phyloP scores from a whole-genome alignment of 306 rosid genomes.

The Medicago arabica region DNA sequence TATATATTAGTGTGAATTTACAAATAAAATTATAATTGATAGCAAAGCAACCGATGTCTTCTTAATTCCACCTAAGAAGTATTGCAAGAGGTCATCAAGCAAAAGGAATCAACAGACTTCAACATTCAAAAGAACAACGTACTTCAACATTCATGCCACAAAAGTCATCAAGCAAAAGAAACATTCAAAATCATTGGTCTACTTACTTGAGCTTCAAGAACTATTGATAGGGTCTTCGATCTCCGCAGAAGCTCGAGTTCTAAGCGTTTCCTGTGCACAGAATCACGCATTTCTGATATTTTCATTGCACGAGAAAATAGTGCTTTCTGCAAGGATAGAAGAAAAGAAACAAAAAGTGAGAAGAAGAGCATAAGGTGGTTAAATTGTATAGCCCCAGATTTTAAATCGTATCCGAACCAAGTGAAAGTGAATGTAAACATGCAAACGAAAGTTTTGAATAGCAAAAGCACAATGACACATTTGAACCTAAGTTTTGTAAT shows the following conservation, averaged over 20 bases:
- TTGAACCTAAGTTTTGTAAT: not conserved
- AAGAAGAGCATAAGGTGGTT: slow-evolving; percentile 37
- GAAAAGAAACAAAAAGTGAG: slow-evolving; percentile 15
- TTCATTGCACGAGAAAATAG: slow-evolving; percentile 62
- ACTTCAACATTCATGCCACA: not conserved
- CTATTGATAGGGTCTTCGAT: slow-evolving; percentile 57
- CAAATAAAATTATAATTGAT: slow-evolving; percentile 8
- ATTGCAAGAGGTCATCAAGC: slow-evolving; percentile 5
- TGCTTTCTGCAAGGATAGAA: slow-evolving; percentile 60
- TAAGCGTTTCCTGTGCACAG: slow-evolving; percentile 60
- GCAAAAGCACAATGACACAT: slow-evolving; percentile 13
- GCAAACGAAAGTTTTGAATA: slow-evolving; percentile 27
- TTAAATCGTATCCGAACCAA: slow-evolving; percentile 12
- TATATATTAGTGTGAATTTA: slow-evolving; percentile 15
- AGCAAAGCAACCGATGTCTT: slow-evolving; percentile 6
- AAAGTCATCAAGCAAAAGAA: slow-evolving; percentile 20
- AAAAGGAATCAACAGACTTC: no score
- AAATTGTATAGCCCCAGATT: slow-evolving; percentile 14
- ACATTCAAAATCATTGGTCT: slow-evolving; percentile 15
- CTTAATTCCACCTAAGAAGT: slow-evolving; percentile 25
- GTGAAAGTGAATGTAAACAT: slow-evolving; percentile 10
- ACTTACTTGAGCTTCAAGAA: slow-evolving; percentile 83
- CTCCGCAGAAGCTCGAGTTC: slow-evolving; percentile 73
- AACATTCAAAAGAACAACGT: not conserved
- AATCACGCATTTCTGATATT: slow-evolving; percentile 64